A percentile compares a stretch with the other conserved stretches of the same genome.
Conservation (phyloP, 2,329 filamentous ascomycete species). For the Cladophialophora immunda region DNA sequence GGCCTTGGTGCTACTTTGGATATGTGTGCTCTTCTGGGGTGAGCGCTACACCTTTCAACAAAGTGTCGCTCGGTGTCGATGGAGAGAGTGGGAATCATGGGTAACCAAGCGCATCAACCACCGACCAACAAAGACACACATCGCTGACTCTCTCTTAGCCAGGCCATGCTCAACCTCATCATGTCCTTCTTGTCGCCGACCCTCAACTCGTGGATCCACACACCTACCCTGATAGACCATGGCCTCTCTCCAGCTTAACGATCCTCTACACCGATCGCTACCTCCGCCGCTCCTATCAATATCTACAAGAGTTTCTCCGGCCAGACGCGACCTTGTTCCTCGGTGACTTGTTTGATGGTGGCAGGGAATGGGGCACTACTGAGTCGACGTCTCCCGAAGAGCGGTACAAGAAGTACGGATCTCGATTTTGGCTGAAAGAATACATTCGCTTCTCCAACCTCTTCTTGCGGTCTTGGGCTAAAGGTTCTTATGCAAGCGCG, state of each 20-base stretch:
- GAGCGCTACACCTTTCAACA: conserved; percentile 80
- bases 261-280: conserved; percentile 87
- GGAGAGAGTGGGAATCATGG: conserved; percentile 93
- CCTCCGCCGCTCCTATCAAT: conserved; percentile 80
- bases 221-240: conserved; percentile 86
- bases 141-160: conserved; percentile 64
- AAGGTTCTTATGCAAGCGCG: conserved; percentile 58
- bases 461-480: conserved; percentile 75
- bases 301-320: conserved; percentile 76
- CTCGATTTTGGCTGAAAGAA: conserved; percentile 85
- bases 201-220: conserved; percentile 93
- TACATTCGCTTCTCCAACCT: conserved; percentile 86
- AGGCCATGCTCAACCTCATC: conserved; percentile 78
- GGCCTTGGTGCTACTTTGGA: conserved; percentile 75
- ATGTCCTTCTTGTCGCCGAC: conserved; percentile 84
- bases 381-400: conserved; percentile 68
- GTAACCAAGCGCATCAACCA: conserved; percentile 58
- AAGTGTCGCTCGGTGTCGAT: conserved; percentile 76
- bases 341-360: conserved; percentile 94
- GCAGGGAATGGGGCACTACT: conserved; percentile 87
- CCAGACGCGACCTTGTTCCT: conserved; percentile 91
- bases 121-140: not conserved
- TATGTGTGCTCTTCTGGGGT: conserved; percentile 81
- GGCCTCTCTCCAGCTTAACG: conserved; percentile 73
- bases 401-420: conserved; percentile 78